phyloP scores from a whole-genome alignment of 305 asterid genomes.

The Solanum hybrid region DNA sequence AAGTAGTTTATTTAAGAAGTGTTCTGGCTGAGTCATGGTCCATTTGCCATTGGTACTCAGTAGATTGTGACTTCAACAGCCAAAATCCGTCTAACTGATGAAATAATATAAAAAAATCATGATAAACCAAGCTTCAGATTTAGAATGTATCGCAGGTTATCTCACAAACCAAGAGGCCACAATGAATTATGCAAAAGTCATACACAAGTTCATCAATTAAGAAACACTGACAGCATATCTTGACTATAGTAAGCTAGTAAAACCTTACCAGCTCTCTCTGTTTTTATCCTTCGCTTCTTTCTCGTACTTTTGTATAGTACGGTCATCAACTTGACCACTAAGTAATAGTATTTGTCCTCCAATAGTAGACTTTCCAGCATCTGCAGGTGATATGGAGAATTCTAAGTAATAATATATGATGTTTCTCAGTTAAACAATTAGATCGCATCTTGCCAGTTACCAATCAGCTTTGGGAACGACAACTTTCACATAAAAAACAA shows the following conservation, averaged over 20 bases:
- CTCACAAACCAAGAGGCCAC: not conserved
- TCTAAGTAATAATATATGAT: not conserved
- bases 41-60: not conserved
- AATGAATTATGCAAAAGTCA: not conserved
- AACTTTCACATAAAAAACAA: not conserved
- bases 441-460: not conserved
- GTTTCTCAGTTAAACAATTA: not conserved
- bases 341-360: slow-evolving; percentile 91
- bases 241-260: not conserved
- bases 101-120: not conserved
- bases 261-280: slow-evolving; percentile 92
- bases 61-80: not conserved
- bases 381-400: slow-evolving; percentile 30
- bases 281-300: slow-evolving; percentile 98
- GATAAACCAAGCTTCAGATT: not conserved
- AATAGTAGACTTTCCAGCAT: slow-evolving; percentile 96
- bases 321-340: slow-evolving; percentile 97
- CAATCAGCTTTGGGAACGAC: not conserved
- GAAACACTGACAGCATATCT: not conserved
- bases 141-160: not conserved
- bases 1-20: not conserved
- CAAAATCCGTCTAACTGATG: not conserved
- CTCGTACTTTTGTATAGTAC: slow-evolving; percentile 93
- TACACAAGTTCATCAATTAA: not conserved
- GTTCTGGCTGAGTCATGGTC: not conserved